These are phyloP conservation scores for Escovopsis weberi DNA, from an alignment of 2,329 filamentous ascomycete genomes.

Conservation along the genomic window DNA sequence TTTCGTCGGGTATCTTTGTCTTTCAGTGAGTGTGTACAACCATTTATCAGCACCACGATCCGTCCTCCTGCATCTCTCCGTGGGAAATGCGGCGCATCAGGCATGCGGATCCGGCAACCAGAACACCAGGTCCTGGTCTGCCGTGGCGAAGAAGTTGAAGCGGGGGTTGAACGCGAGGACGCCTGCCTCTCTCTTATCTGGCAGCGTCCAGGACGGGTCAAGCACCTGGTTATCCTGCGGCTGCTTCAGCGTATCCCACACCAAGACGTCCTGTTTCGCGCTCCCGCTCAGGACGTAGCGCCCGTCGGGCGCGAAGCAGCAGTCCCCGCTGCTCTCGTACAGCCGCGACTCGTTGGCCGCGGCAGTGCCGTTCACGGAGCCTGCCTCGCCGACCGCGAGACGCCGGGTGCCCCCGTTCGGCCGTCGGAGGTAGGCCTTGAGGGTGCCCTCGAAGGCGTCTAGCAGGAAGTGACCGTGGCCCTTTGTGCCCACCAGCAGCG, in stretches of 20 bases:
- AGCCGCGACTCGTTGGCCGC: slow-evolving; percentile 21
- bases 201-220: slow-evolving; percentile 47
- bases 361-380: slow-evolving; percentile 15
- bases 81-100: slow-evolving; percentile 13
- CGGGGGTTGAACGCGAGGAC: slow-evolving; percentile 80
- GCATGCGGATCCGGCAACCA: slow-evolving; percentile 58
- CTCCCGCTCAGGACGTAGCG: slow-evolving; percentile 76
- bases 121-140: slow-evolving; percentile 69
- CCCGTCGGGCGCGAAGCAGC: slow-evolving; percentile 80
- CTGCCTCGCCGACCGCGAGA: slow-evolving; percentile 37
- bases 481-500: slow-evolving; percentile 69
- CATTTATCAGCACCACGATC: too few species aligned
- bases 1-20: too few species aligned
- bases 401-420: slow-evolving; percentile 38
- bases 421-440: slow-evolving; percentile 59
- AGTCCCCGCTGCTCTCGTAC: slow-evolving; percentile 55
- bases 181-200: slow-evolving; percentile 53
- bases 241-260: slow-evolving; percentile 67
- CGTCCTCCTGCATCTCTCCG: too few species aligned
- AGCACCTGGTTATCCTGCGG: slow-evolving; percentile 42
- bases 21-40: too few species aligned
- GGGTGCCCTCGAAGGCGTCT: slow-evolving; percentile 75
- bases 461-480: slow-evolving; percentile 77
- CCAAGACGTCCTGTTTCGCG: slow-evolving; percentile 51
- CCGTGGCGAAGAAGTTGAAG: slow-evolving; percentile 82